Evolutionary conservation across 2,329 filamentous ascomycete genomes (phyloP).

Genomic region (Teratosphaeria gauchensis): DNA sequence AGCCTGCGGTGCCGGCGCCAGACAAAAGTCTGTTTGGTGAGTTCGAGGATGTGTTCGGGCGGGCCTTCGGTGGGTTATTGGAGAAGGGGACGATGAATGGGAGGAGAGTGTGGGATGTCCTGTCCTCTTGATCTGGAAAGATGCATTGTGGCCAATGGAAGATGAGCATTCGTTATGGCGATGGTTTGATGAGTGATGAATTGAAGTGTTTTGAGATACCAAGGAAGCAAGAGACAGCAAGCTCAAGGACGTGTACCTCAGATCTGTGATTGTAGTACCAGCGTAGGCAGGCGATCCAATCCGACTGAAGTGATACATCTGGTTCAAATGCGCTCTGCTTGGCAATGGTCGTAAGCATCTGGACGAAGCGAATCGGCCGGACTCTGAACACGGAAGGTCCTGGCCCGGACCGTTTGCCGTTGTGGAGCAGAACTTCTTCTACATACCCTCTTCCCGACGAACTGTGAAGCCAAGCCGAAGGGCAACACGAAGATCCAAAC

Average conservation of each 20-base stretch:
- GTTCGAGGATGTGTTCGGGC: conserved; percentile 8
- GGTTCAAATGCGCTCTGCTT: background rate
- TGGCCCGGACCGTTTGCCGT: too few relatives aligned
- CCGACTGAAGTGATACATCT: background rate
- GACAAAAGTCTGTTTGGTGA: conserved; percentile 3
- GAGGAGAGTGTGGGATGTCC: background rate
- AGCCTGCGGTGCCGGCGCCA: conserved; percentile 10
- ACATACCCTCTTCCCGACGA: background rate
- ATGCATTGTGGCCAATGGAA: background rate
- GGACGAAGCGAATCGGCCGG: too few relatives aligned
- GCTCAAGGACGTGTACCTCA: background rate
- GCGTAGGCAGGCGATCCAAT: background rate
- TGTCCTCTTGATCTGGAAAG: background rate
- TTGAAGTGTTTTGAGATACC: background rate
- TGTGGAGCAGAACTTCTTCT: too few relatives aligned
- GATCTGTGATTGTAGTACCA: background rate
- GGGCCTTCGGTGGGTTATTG: background rate
- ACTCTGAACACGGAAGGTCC: too few relatives aligned
- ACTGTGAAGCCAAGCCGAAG: background rate
- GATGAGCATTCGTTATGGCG: background rate
- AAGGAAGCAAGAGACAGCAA: background rate
- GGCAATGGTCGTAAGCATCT: too few relatives aligned
- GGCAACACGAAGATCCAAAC: background rate
- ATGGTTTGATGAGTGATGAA: background rate
- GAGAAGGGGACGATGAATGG: background rate